Evolutionary conservation across 768 basidiomycete genomes (phyloP), one percentile per base, ranked within the genome.

Genomic region (Serendipita sp.): DNA sequence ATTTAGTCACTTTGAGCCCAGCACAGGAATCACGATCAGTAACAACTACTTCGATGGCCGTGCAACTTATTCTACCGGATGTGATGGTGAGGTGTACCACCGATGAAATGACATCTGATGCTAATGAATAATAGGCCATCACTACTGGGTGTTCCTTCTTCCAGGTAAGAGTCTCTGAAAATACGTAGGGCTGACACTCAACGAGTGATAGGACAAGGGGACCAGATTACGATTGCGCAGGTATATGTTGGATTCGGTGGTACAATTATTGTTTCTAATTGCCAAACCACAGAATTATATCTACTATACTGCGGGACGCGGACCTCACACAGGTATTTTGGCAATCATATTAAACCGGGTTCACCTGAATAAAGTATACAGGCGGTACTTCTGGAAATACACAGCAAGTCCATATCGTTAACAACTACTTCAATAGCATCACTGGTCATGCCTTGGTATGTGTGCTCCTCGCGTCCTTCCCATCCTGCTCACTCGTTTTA

Each of bases 311-410:
- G 46, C 63, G 18, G 63, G 63, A 27, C 10, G 63, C 3, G 63
- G 63, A 15, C 63, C 63, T 11, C 63, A 64, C 27, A 43, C 48
- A 16, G 63, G 63, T 48, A 50, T n/a, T 18, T 8, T n/a, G 8
- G 5, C 48, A 13, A 5, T 18, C 48, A 50, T 18, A 50, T 31
- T 8, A 50, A n/a, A 5, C 48, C 48, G n/a, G n/a, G 6, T 50
- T 50, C 18, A 5, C 6, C 48, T 40, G 13, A 40, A 5, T 40
- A 50, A 18, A 18, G 8, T n/a, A 18, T 50, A n/a, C n/a, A 50
- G 48, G 48, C 8, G 63, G 63, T 10, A 64, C 63, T 6, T 64
- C 63, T 34, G 63, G 63, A 52, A 58, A 64, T 18, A 64, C 63
- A 15, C 63, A 64, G 29, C 15, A 64, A 23, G 50, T 64, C 16